These are phyloP conservation scores for Mycena pura DNA, from an alignment of 768 basidiomycete genomes.

Conservation along the genomic window DNA sequence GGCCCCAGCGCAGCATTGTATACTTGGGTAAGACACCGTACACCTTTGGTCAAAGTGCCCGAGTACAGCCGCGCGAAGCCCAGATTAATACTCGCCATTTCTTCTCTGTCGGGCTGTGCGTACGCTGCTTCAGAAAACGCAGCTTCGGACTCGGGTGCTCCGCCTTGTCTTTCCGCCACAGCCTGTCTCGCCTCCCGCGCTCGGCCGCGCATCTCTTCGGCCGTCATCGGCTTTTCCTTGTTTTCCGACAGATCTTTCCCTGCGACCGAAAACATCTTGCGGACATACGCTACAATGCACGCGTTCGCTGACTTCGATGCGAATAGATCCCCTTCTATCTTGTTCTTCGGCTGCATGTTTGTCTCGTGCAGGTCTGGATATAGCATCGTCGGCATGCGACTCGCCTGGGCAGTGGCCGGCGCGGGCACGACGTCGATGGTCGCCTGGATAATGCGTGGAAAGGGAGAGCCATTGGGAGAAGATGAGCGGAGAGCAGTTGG, in stretches of 20 bases:
- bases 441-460: slow-evolving; percentile 90
- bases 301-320: slow-evolving; percentile 68
- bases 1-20: slow-evolving; percentile 72
- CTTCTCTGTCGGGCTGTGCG: slow-evolving; percentile 31
- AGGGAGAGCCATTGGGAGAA: slow-evolving; percentile 97
- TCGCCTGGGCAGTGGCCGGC: slow-evolving; percentile 80
- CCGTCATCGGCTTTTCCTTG: slow-evolving; percentile 76
- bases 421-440: slow-evolving; percentile 94
- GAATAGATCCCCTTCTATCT: slow-evolving; percentile 86
- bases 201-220: slow-evolving; percentile 80
- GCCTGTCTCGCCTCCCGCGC: slow-evolving; percentile 61
- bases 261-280: slow-evolving; percentile 98
- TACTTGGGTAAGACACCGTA: slow-evolving; percentile 87
- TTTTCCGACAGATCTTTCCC: slow-evolving; percentile 83
- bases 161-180: slow-evolving; percentile 23
- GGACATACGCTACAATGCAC: slow-evolving; percentile 84
- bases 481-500: slow-evolving; percentile 84
- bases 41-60: slow-evolving; percentile 76
- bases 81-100: slow-evolving; percentile 70
- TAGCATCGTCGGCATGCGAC: slow-evolving; percentile 89
- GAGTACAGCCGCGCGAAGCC: slow-evolving; percentile 96
- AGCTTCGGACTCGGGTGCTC: slow-evolving; percentile 17
- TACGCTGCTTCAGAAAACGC: slow-evolving; percentile 15
- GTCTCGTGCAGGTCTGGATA: slow-evolving; percentile 77
- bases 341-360: slow-evolving; percentile 69